Evolutionary conservation across 1,139 yeast species (phyloP), one percentile per base, ranked within the genome.

Genomic region (Chernovozyma sophiae-reginae): DNA sequence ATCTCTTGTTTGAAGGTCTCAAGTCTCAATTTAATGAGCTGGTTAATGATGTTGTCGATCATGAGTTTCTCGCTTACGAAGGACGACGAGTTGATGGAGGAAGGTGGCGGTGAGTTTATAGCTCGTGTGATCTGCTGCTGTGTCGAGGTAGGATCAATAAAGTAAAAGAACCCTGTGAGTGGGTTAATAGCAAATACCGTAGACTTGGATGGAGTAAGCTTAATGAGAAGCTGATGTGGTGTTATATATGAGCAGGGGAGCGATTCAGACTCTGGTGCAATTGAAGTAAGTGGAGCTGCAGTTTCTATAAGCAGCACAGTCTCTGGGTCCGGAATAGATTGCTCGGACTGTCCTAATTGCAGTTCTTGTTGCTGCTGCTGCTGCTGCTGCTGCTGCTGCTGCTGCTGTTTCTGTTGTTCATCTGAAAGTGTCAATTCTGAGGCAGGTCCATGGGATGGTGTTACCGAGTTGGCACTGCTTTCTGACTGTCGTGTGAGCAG

Each of bases 1-100:
- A 82, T 56, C 31, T 79, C 77, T 25, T 68, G 67, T 17, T 72
- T 65, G 40, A 75, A 74, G 19, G 77, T 74, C 34, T 77, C 79
- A 36, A 81, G 55, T 45, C 78, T 74, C 35, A 81, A 52, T 31
- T 62, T 70, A 8, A 71, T 49, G 38, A 77, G 51, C 42, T 58
- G 58, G 44, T 67, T 51, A 43, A 74, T 57, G 41, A 69, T 57
- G 36, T 51, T 51, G n/a, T 48, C 45, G 11, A 64, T 51, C 55
- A 68, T 55, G 24, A 58, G 63, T 4, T 43, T 41, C 43, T 70
- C 74, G 13, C 56, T 52, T 1, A 58, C 45, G 36, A 58, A 54
- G 13, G 37, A 32, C 14, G 33, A 33, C 1, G 38, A 13, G 23
- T 14, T 17, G 24, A 31, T 35, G 11, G 32, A 33, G 11, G 25